These are phyloP conservation scores for Aspergillus puulaauensis DNA, from an alignment of 2,329 filamentous ascomycete species.

Conservation along the genomic window DNA sequence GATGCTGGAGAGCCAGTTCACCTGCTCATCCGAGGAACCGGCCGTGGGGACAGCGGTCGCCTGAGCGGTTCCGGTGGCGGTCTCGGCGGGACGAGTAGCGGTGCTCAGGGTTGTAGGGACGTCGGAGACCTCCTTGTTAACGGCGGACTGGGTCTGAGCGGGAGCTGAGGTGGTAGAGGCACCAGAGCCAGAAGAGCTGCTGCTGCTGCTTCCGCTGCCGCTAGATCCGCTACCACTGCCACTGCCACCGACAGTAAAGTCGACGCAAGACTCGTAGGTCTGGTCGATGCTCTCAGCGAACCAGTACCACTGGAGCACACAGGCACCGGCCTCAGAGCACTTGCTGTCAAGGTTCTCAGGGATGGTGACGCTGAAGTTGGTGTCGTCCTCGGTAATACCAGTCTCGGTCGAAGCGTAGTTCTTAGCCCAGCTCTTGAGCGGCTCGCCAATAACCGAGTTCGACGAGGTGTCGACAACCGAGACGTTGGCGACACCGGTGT, in stretches of 20 bases:
- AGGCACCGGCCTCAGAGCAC: conserved; percentile 29
- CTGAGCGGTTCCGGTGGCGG: conserved; percentile 1
- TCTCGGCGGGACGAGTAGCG: conserved; percentile 12
- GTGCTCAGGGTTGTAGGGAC: conserved; percentile 15
- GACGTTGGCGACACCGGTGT: conserved; percentile 51
- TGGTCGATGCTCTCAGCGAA: conserved; percentile 33
- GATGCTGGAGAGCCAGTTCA: conserved; percentile 14
- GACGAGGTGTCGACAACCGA: conserved; percentile 48
- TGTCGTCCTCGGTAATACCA: conserved; percentile 26
- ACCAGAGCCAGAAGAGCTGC: conserved; percentile 13
- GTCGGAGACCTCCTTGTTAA: conserved; percentile 2
- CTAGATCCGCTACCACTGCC: conserved; percentile 16
- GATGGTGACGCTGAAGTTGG: conserved; percentile 32
- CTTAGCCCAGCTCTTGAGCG: conserved; percentile 32
- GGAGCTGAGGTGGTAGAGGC: conserved; percentile 9
- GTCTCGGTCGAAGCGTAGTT: conserved; percentile 31
- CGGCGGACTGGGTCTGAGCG: conserved; percentile 4
- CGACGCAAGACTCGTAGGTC: conserved; percentile 38
- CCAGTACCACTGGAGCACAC: conserved; percentile 39
- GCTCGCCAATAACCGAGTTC: conserved; percentile 39
- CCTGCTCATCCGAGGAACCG: conserved; percentile 20
- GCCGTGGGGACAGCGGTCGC: conserved; percentile 16
- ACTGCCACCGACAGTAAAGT: conserved; percentile 28
- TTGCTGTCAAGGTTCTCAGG: conserved; percentile 27
- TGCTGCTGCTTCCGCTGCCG: conserved; percentile 12